Evolutionary conservation across 805 yeast species (phyloP).

Genomic region (Saturnispora sanitii): DNA sequence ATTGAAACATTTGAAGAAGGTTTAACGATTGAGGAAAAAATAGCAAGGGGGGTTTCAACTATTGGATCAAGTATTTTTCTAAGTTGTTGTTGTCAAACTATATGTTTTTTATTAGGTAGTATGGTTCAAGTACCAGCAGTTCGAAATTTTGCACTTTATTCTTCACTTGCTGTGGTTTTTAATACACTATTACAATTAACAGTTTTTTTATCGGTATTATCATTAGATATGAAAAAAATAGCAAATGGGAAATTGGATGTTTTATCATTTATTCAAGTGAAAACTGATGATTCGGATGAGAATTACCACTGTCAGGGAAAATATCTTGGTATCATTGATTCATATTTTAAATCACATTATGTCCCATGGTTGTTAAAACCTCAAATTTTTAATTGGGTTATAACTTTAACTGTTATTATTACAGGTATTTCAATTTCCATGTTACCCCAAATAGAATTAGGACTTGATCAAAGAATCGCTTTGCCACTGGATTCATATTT

Average conservation of each 20-base stretch:
- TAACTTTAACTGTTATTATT: slow-evolving; percentile 50
- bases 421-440: slow-evolving; percentile 59
- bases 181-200: slow-evolving; percentile 77
- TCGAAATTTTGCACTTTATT: slow-evolving; percentile 81
- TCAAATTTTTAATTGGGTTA: slow-evolving; percentile 36
- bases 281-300: slow-evolving; percentile 11
- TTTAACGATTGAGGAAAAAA: slow-evolving; percentile 40
- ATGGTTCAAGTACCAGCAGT: slow-evolving; percentile 94
- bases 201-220: slow-evolving; percentile 61
- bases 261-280: slow-evolving; percentile 42
- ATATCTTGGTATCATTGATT: slow-evolving; percentile 28
- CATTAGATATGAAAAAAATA: slow-evolving; percentile 54
- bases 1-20: slow-evolving; percentile 36
- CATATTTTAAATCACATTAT: slow-evolving; percentile 36
- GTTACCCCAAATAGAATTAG: slow-evolving; percentile 61
- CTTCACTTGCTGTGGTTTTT: slow-evolving; percentile 74
- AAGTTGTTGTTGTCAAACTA: slow-evolving; percentile 68
- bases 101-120: slow-evolving; percentile 71
- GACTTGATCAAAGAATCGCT: slow-evolving; percentile 85
- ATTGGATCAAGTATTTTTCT: slow-evolving; percentile 84
- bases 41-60: slow-evolving; percentile 54
- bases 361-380: slow-evolving; percentile 51
- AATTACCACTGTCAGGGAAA: slow-evolving; percentile 11
- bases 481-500: slow-evolving; percentile 77
- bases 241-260: slow-evolving; percentile 53